Evolutionary conservation across 2,329 filamentous ascomycete species (phyloP), one percentile per base, ranked within the genome.

Genomic region (Arthrobotrys megalospora): DNA sequence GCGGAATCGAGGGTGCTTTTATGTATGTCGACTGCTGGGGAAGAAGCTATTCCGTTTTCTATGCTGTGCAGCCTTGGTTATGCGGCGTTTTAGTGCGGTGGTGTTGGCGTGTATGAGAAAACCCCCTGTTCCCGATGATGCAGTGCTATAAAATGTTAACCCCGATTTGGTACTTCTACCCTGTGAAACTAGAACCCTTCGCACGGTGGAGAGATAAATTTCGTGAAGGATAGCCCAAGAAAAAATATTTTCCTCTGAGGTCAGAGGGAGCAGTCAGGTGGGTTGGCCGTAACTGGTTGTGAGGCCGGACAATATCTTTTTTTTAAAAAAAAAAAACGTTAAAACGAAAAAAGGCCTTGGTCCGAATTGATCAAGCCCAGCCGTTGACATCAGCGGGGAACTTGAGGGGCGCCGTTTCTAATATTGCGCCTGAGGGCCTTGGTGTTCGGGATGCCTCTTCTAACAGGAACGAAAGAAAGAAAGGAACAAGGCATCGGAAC

Each of bases 131-230:
- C 53, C 58, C 53, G 32, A 62, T 58, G 58, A 50, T 69, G 71
- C 52, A 69, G 63, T 11, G 47, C 19, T 47, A 14, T 58, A 47
- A 55, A 32, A 55, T 28, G 6, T 21, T 45, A 48, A 55, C 55
- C 72, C 58, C 47, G 65, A 76, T 71, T 66, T 28, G 73, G 73
- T 60, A 55, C 24, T 62, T 67, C 50, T 36, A 70, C 58, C 73
- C 73, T 43, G 52, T 11, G 6, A 50, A 63, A 62, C 48, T 48
- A 43, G 52, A 34, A 45, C 47, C 50, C 50, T 71, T 71, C 48
- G 34, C 47, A 66, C 66, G 50, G 73, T 66, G 73, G 66, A 62
- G 62, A 62, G 53, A 65, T 69, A 70, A 38, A 21, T 62, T 21
- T 16, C 14, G 12, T 24, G 28, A 34, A 60, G 21, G 24, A 48